These are phyloP conservation scores for Cladophialophora yegresii DNA, from an alignment of 2,329 filamentous ascomycete genomes.

Conservation along the genomic window DNA sequence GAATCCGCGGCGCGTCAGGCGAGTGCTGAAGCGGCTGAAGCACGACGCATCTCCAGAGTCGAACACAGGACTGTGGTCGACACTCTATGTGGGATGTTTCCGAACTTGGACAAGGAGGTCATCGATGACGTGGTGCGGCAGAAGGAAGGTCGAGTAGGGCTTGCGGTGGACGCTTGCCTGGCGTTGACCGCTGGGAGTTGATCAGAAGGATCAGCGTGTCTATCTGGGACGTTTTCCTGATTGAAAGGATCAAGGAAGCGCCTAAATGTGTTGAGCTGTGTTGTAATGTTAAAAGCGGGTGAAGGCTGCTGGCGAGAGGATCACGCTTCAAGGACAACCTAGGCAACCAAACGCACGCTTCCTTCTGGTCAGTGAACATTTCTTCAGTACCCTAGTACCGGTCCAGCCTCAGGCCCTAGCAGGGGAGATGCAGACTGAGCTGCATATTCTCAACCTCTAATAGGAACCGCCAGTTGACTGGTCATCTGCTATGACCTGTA, in stretches of 20 bases:
- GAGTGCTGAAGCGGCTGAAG: slow-evolving; percentile 85
- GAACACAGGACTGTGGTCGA: slow-evolving; percentile 93
- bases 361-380: neutral
- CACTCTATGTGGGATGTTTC: slow-evolving; percentile 94
- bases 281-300: neutral
- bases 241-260: neutral
- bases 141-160: slow-evolving; percentile 87
- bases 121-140: slow-evolving; percentile 96
- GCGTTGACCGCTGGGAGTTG: slow-evolving; percentile 58
- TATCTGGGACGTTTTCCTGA: neutral
- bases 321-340: neutral
- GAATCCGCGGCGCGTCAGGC: slow-evolving; percentile 89
- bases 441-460: too few species aligned
- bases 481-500: neutral
- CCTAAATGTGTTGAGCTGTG: neutral
- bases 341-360: neutral
- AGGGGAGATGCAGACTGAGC: too few species aligned
- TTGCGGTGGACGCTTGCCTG: slow-evolving; percentile 83
- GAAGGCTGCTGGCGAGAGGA: neutral
- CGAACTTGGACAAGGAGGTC: slow-evolving; percentile 86
- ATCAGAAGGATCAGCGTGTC: neutral
- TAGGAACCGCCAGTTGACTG: too few species aligned
- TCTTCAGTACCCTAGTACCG: neutral
- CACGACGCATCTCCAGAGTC: slow-evolving; percentile 74
- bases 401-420: too few species aligned